Percentiles rank a stretch among this genome's conserved stretches.
These are phyloP conservation scores for Flaveria trinervia DNA, from an alignment of 129 eudicot species.

Conservation along the genomic window DNA sequence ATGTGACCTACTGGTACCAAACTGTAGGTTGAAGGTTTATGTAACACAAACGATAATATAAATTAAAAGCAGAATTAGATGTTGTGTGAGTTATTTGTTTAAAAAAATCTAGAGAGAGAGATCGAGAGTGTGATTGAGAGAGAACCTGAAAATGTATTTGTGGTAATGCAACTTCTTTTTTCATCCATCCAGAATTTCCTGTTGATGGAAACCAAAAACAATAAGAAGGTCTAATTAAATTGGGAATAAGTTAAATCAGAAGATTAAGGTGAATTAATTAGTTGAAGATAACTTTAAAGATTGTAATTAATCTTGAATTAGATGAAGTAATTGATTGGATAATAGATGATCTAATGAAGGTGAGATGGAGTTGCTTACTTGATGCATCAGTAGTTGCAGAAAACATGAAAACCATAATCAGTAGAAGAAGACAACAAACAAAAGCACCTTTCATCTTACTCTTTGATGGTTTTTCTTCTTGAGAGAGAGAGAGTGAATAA, in stretches of 20 bases:
- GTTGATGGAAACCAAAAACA: not conserved
- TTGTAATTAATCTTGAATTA: not conserved
- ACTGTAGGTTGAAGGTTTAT: no score
- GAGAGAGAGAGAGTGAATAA: not conserved
- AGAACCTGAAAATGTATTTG: constrained; percentile 33
- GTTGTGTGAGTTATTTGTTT: no score
- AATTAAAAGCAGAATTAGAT: no score
- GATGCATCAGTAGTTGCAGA: constrained; percentile 28
- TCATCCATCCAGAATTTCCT: constrained; percentile 27
- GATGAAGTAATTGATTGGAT: not conserved
- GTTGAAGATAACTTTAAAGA: not conserved
- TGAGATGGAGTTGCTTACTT: constrained; percentile 27
- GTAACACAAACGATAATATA: no score
- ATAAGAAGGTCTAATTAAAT: not conserved
- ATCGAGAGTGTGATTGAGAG: not conserved
- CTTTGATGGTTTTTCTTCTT: not conserved
- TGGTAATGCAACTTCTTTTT: constrained; percentile 22
- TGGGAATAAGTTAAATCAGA: not conserved
- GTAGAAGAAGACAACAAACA: constrained; percentile 30
- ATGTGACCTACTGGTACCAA: no score
- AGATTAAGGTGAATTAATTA: not conserved
- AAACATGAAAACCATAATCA: constrained; percentile 24
- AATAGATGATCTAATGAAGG: not conserved
- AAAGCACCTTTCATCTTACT: constrained; percentile 28
- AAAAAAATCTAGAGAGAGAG: not conserved